Base-by-base conservation (phyloP, 2,329 filamentous ascomycete species). In the Metarhizium brunneum region DNA sequence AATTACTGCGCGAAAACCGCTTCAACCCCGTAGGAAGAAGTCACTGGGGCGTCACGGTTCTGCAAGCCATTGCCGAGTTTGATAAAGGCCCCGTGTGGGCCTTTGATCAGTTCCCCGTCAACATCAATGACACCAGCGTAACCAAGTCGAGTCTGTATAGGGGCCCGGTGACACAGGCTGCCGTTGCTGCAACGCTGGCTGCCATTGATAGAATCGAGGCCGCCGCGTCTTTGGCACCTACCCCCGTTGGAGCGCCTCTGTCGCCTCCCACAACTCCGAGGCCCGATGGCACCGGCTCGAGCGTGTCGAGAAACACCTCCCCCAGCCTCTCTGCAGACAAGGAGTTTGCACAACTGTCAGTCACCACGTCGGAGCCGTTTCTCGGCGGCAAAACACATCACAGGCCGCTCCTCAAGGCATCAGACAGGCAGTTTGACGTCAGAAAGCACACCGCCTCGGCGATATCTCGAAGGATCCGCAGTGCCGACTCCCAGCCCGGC, bases 51-150 rank as follows among this genome's bases (percentile, higher is more conserved):
- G 65, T 74, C 10, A 73, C 72, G 3, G 66, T 73, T 18, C 60
- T 69, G 6, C 67, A 74, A 58, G 72, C 72, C 10, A 70, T 69
- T 18, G 70, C 69, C 53, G 64, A 72, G 48, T 70, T 74, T 54
- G 72, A 75, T 53, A 70, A 69, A n/a, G 72, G 72, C 6, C 72
- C 71, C 0, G 70, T 75, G 7, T 75, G 72, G 72, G 71, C 71
- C 1, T 75, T 69, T 56, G 71, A 75, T 42, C 72, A 74, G 56
- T 74, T 74, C 57, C 59, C 65, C 6, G 61, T 74, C 55, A 60
- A 73, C 61, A 73, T 75, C 53, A 70, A 74, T 57, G 68, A 71
- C 36, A 59, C 64, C 5, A 61, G 63, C 18, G 57, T 73, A 36
- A 75, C 71, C 35, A 75, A 75, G 54, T 73, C 72, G 1, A 69